These are phyloP conservation scores for Phytophthora crassamura DNA, from an alignment of 352 stramenopile genomes.

Conservation along the genomic window DNA sequence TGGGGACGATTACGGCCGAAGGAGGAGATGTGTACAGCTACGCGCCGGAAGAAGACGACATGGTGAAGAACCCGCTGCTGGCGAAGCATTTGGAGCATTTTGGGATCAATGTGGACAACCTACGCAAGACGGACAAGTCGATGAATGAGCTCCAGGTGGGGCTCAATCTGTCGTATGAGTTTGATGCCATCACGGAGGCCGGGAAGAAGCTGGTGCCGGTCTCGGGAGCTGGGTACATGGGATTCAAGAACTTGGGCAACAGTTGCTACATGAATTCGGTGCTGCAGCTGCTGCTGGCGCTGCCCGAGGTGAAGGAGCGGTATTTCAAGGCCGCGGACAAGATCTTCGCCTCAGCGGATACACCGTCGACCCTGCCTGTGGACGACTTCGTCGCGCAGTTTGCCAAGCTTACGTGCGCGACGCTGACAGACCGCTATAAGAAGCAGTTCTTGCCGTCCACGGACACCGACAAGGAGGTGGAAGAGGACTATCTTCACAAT, in stretches of 20 bases:
- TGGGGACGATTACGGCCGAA: conserved; percentile 96
- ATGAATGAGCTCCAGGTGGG: conserved; percentile 98
- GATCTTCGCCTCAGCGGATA: conserved; percentile 63
- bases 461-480: conserved; percentile 32
- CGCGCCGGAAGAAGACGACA: conserved; percentile 96
- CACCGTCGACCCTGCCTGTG: conserved; percentile 32
- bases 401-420: conserved; percentile 90
- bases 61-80: conserved; percentile 96
- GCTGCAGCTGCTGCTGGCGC: conserved; percentile 93
- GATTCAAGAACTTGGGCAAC: conserved; percentile 99
- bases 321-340: conserved; percentile 68
- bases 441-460: conserved; percentile 43
- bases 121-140: conserved; percentile 99
- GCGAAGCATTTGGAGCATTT: conserved; percentile 94
- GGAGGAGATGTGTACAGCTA: conserved; percentile 99
- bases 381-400: conserved; percentile 94
- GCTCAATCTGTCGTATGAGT: conserved; percentile 98
- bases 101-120: conserved; percentile 94
- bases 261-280: conserved; percentile 99
- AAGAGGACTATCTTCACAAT: conserved; percentile 51
- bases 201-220: conserved; percentile 93
- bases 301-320: conserved; percentile 76
- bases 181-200: conserved; percentile 97
- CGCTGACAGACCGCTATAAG: conserved; percentile 91
- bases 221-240: conserved; percentile 92